Base-by-base conservation (phyloP, 345 rosid species). In the Pelargonium nanum region DNA sequence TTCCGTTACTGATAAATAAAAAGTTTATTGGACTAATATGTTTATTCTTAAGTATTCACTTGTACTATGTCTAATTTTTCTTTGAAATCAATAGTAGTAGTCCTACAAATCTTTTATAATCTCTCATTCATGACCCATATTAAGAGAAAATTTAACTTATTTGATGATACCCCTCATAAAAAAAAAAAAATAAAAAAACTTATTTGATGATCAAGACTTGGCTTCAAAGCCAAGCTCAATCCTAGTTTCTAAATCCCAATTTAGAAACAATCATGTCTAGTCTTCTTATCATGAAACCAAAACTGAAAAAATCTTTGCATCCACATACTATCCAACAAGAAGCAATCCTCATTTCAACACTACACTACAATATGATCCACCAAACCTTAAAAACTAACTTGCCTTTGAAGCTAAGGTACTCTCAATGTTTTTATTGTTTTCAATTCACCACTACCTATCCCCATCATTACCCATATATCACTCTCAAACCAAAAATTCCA, bases 161-260 rank as follows among this genome's bases (percentile, higher is more conserved):
- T n/a, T n/a, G n/a, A n/a, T n/a, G n/a, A n/a, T n/a, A n/a, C 19
- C 25, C 26, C 28, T 54, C 21, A 34, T 9, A 4, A 20, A 51
- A 19, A 0, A 2, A 22, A 12, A 57, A 10, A 15, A 24, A 50
- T 50, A 50, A 50, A n/a, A n/a, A n/a, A n/a, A n/a, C n/a, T n/a
- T 50, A 15, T 32, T 53, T 45, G 55, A 55, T 53, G 24, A 17
- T 6, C 19, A 65, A 70, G 62, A 67, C 78, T 78, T 80, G 1
- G 77, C 83, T 82, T 81, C 73, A 69, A 85, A 85, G 77, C 76
- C 70, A 84, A 77, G 84, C 56, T 24, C 32, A 44, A 23, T 45
- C 12, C 19, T 28, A 52, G 51, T 45, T 4, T 45, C 52, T 9
- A 45, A 45, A 45, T 45, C n/a, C 52, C 52, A 10, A 5, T 45